Evolutionary conservation across 345 rosid species (phyloP), one percentile per base, ranked within the genome.

Genomic region (Pistacia integerrima): DNA sequence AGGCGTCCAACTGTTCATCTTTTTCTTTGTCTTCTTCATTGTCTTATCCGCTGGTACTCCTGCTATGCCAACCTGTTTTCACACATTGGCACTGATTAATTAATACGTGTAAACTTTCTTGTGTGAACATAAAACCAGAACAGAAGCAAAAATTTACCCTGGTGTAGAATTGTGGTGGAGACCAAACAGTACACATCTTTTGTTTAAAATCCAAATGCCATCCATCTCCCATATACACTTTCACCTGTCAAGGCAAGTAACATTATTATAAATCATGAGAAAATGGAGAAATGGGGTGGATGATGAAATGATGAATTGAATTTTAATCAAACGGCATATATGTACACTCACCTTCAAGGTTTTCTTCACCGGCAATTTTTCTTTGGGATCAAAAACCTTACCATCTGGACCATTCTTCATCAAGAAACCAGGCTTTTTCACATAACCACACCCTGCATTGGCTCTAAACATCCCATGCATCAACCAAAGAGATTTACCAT

Each of bases 381-480:
- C 86, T 82, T 84, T 89, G 0, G 90, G 92, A 73, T 89, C 82
- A 55, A 89, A 90, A 11, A 83, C 82, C 64, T 76, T 73, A 64
- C 76, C 79, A 44, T 79, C 58, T 0, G 81, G 74, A 67, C 74
- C 80, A 49, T 62, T 51, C 13, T 84, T 76, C 84, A 87, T 80
- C 74, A 89, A 76, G 84, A 92, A 86, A 13, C 82, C 83, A 2
- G 94, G 94, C 59, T 92, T 92, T 77, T 84, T 89, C 81, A 90
- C 88, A 73, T 90, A 92, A 46, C 97, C 94, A 69, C 97, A 87
- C 17, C 90, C 89, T 70, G 90, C 93, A 70, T 92, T 92, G 13
- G 84, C 85, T 66, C 86, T 85, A 54, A 90, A 92, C 94, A 90
- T 90, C 49, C 93, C 97, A 49, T 92, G 91, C 94, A 92, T 92